Conservation (phyloP, 2,329 filamentous ascomycete species). For the Mariannaea elegans region DNA sequence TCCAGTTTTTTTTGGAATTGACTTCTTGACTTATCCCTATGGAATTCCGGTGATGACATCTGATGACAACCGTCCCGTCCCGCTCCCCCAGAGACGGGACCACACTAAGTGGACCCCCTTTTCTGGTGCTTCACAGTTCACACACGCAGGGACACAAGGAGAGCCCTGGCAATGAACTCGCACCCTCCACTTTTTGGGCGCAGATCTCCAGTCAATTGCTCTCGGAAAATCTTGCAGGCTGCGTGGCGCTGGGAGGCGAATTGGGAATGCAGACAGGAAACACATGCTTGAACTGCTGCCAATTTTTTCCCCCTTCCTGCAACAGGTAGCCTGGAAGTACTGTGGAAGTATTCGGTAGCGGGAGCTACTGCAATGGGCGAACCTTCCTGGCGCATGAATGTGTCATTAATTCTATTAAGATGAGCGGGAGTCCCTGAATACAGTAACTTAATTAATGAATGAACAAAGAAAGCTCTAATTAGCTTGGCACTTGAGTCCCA, state of each 20-base stretch:
- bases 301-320: not conserved
- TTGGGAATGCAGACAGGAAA: not conserved
- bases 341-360: not conserved
- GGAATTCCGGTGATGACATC: not conserved
- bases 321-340: not conserved
- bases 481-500: not conserved
- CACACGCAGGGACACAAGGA: not conserved
- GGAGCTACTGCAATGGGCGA: too few relatives aligned
- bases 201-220: slow-evolving; percentile 1
- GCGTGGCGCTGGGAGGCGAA: not conserved
- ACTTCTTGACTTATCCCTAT: not conserved
- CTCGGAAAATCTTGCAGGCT: not conserved
- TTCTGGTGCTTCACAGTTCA: too few relatives aligned
- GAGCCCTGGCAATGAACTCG: not conserved
- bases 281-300: slow-evolving; percentile 3
- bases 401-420: slow-evolving; percentile 3
- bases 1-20: not conserved
- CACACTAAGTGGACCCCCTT: not conserved
- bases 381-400: not conserved
- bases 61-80: not conserved
- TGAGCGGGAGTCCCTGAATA: not conserved
- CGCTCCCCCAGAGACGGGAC: not conserved
- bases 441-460: too few relatives aligned
- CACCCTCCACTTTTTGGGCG: slow-evolving; percentile 8
- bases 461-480: not conserved